These are phyloP conservation scores for Coffea eugenioides DNA, from an alignment of 257 asterid genomes.

Conservation along the genomic window DNA sequence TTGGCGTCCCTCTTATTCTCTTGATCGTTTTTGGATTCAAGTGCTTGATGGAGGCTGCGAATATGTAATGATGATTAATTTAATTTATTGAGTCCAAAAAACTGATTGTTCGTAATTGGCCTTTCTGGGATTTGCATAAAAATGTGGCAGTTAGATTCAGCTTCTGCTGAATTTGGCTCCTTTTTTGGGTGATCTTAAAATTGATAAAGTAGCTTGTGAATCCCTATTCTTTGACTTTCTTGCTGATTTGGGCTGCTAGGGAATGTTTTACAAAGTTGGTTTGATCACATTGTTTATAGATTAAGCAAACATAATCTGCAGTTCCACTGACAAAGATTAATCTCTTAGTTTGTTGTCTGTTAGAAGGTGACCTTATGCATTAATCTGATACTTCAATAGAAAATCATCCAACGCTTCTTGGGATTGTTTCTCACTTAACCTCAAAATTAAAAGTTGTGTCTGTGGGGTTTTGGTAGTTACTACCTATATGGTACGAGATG, in stretches of 20 bases:
- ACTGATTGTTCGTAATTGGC: neutral
- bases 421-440: neutral
- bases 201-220: neutral
- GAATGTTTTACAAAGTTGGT: constrained; percentile 1
- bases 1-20: neutral
- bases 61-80: neutral
- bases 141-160: neutral
- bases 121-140: neutral
- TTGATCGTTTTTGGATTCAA: neutral
- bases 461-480: no score
- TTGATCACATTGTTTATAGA: neutral
- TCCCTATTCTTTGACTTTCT: neutral
- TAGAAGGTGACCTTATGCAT: neutral
- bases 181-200: neutral
- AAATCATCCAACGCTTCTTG: neutral
- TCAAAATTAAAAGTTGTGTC: neutral
- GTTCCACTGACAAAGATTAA: neutral
- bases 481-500: neutral
- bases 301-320: neutral
- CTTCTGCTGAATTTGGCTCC: neutral
- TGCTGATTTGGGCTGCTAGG: neutral
- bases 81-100: neutral
- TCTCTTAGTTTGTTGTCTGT: neutral
- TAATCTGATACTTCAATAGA: neutral
- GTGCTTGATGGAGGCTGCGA: neutral